Conservation (phyloP, 139 green algal species). For the Chlamydomonas asymmetrica region DNA sequence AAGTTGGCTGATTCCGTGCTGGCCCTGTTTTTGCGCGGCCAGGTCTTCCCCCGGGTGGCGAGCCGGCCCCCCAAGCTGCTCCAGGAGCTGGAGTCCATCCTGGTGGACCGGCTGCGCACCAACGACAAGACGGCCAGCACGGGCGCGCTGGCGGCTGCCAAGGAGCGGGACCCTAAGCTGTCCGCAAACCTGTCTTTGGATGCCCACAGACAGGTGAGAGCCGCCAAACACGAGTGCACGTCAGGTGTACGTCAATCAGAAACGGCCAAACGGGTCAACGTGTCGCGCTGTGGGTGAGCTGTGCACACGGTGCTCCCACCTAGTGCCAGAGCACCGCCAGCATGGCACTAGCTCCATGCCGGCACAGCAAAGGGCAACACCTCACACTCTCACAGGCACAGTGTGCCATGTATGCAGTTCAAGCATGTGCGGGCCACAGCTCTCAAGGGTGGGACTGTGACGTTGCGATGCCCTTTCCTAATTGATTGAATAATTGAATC, state of each 20-base stretch:
- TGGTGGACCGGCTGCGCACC: slow-evolving; percentile 38
- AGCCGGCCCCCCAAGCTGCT: slow-evolving; percentile 43
- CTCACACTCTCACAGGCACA: no score
- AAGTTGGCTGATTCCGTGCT: no score
- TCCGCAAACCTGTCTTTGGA: slow-evolving; percentile 56
- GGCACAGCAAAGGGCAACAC: no score
- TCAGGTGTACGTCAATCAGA: no score
- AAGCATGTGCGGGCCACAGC: not conserved
- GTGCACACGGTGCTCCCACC: no score
- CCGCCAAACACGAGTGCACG: not conserved
- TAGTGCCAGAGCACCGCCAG: no score
- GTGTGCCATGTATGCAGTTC: not conserved
- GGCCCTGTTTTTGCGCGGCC: no score
- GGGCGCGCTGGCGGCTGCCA: slow-evolving; percentile 14
- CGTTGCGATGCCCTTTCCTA: not conserved
- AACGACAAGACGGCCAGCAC: slow-evolving; percentile 34
- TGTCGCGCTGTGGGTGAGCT: no score
- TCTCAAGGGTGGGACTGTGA: no score
- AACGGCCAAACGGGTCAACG: no score
- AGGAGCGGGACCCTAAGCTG: slow-evolving; percentile 43
- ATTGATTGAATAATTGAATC: not conserved
- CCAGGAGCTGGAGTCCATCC: slow-evolving; percentile 49
- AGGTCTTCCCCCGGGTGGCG: slow-evolving; percentile 44
- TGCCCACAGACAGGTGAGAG: slow-evolving; percentile 42
- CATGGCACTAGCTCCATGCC: no score